Evolutionary conservation across 139 green algal species (phyloP), one percentile per base, ranked within the genome.

Genomic region (Zygnema circumcarinatum): DNA sequence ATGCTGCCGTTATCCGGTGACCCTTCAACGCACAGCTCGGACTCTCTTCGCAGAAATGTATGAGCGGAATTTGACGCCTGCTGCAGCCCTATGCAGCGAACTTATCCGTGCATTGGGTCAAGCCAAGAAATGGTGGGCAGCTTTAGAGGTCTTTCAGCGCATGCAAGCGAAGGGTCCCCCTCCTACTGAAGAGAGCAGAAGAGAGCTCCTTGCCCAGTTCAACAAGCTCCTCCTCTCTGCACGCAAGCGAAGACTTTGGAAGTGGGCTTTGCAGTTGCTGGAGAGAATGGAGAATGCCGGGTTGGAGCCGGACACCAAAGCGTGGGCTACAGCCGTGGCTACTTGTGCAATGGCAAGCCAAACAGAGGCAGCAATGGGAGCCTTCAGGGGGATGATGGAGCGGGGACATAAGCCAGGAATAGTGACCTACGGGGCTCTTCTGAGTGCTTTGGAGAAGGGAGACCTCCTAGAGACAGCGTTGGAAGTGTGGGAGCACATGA

Each of bases 401-500:
- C 22, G 29, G 3, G 81, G 81, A 32, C 20, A 68, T n/a, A 40
- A 35, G 22, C 40, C 81, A 41, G 67, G 67, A 39, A 22, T 74
- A 52, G 67, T 87, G 32, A 56, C 81, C 32, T 87, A 82, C 29
- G 81, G 81, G 32, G 81, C 67, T n/a, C 74, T 87, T 32, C 67
- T 87, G 36, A 87, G 81, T 33, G 81, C 81, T 33, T 52, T 82
- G 36, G 81, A 87, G 67, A 87, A 87, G 33, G 81, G 81, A 31
- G 81, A 52, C 36, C 54, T 53, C 21, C 54, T 83, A 16, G 36
- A 83, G 16, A 42, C 31, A 36, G 81, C 81, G 22, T 33, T 81
- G 62, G 33, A 54, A 33, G 67, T 83, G 81, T 87, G 81, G 81
- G 81, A 32, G 67, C 81, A 87, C 22, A 87, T 87, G 81, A 29